Conservation (phyloP, 306 rosid genomes). For the Quercus aquifolioides region DNA sequence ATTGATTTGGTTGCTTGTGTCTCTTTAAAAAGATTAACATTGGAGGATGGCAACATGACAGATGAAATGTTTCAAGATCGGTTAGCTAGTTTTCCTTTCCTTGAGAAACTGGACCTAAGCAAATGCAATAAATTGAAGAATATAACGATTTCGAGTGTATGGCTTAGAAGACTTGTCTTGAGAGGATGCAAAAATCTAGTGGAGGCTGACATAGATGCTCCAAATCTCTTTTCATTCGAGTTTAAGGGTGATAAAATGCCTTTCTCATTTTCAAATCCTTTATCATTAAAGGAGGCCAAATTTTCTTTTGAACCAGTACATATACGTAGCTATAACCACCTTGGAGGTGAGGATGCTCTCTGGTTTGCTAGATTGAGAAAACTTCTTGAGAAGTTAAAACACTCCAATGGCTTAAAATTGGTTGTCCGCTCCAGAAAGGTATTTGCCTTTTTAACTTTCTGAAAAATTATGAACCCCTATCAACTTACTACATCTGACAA, state of each 20-base stretch:
- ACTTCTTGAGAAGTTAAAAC: constrained; percentile 18
- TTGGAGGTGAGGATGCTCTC: not conserved
- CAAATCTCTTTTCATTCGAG: constrained; percentile 41
- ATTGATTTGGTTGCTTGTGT: constrained; percentile 35
- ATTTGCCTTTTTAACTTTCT: not conserved
- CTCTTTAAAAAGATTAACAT: constrained; percentile 48
- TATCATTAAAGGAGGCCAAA: constrained; percentile 25
- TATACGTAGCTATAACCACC: not conserved
- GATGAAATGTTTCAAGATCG: constrained; percentile 27
- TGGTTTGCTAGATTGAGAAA: constrained; percentile 3
- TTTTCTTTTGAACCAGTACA: constrained; percentile 19
- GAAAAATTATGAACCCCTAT: not conserved
- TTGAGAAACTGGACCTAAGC: constrained; percentile 39
- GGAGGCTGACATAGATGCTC: not conserved
- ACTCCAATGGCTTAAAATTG: constrained; percentile 28
- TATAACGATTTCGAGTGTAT: constrained; percentile 15
- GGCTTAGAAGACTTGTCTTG: constrained; percentile 26
- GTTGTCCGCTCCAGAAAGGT: constrained; percentile 40
- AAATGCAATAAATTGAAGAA: not conserved
- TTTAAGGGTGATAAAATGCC: constrained; percentile 39
- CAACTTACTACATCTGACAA: not conserved
- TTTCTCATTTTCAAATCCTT: not conserved
- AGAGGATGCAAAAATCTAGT: constrained; percentile 31
- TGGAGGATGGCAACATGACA: constrained; percentile 41
- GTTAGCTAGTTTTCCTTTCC: constrained; percentile 23